phyloP scores from a whole-genome alignment of 108 stramenopile species.

The Skeletonema menzelii region DNA sequence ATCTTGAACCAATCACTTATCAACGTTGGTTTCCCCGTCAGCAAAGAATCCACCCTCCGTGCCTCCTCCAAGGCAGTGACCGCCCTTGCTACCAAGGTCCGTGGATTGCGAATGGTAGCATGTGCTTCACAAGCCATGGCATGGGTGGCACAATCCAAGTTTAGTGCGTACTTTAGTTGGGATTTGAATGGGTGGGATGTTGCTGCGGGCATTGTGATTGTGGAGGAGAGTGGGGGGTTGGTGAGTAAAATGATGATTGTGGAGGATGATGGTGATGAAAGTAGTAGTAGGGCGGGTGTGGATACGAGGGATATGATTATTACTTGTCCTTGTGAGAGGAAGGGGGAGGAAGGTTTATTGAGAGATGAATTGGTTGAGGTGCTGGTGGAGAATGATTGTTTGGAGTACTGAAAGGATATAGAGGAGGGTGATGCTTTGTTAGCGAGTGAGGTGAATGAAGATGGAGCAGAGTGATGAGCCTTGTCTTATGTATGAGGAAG shows the following conservation, averaged over 20 bases:
- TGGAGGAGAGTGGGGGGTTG: constrained; percentile 74
- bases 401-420: constrained; percentile 15
- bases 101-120: constrained; percentile 81
- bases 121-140: constrained; percentile 81
- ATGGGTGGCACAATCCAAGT: constrained; percentile 80
- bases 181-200: constrained; percentile 87
- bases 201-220: constrained; percentile 71
- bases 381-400: constrained; percentile 38
- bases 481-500: no score
- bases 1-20: constrained; percentile 43
- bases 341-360: constrained; percentile 34
- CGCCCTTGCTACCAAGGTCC: constrained; percentile 69
- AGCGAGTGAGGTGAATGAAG: no score
- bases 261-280: constrained; percentile 12
- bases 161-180: constrained; percentile 79
- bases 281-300: constrained; percentile 24
- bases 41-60: constrained; percentile 63
- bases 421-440: no score
- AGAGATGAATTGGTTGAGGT: constrained; percentile 40
- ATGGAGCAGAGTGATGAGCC: no score
- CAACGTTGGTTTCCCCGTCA: constrained; percentile 75
- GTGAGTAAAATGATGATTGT: constrained; percentile 59
- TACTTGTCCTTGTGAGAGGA: constrained; percentile 36
- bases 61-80: constrained; percentile 68
- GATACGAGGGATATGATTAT: constrained; percentile 48